Conservation (phyloP, 257 asterid species). For the Agastache rugosa region DNA sequence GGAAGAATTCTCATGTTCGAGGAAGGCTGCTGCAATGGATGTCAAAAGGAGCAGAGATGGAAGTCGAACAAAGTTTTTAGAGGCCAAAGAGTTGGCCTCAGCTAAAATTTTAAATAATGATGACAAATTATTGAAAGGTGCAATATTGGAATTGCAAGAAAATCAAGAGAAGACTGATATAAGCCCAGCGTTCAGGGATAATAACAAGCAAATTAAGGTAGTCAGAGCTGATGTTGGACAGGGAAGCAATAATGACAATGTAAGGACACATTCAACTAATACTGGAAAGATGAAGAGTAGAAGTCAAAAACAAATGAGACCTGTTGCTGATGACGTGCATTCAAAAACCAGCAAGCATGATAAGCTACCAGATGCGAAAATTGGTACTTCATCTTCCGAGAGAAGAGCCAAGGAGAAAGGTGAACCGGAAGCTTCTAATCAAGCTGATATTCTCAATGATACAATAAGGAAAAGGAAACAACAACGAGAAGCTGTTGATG, state of each 20-base stretch:
- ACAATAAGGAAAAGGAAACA: constrained; percentile 67
- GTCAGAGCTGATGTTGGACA: constrained; percentile 34
- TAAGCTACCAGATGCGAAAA: constrained; percentile 40
- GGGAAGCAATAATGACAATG: constrained; percentile 35
- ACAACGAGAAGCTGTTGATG: constrained; percentile 93
- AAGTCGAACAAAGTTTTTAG: constrained; percentile 37
- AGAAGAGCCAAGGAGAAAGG: constrained; percentile 50
- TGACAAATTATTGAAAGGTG: constrained; percentile 37
- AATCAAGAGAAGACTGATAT: constrained; percentile 39
- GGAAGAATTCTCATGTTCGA: constrained; percentile 37
- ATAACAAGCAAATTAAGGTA: constrained; percentile 41
- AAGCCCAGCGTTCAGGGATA: constrained; percentile 25
- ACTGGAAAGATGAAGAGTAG: constrained; percentile 46
- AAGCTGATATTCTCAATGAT: constrained; percentile 47
- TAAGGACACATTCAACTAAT: constrained; percentile 38
- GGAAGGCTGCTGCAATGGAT: constrained; percentile 41
- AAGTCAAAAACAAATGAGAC: constrained; percentile 44
- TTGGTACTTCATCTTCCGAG: constrained; percentile 41
- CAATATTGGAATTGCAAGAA: constrained; percentile 38
- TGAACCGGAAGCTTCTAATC: constrained; percentile 47
- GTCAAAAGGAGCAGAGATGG: constrained; percentile 44
- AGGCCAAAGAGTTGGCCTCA: constrained; percentile 37
- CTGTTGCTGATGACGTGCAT: constrained; percentile 39
- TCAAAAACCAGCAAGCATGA: constrained; percentile 40
- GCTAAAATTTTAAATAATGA: constrained; percentile 40